Evolutionary conservation across 768 basidiomycete species (phyloP), one percentile per base, ranked within the genome.

Genomic region (Leccinum imitatum): DNA sequence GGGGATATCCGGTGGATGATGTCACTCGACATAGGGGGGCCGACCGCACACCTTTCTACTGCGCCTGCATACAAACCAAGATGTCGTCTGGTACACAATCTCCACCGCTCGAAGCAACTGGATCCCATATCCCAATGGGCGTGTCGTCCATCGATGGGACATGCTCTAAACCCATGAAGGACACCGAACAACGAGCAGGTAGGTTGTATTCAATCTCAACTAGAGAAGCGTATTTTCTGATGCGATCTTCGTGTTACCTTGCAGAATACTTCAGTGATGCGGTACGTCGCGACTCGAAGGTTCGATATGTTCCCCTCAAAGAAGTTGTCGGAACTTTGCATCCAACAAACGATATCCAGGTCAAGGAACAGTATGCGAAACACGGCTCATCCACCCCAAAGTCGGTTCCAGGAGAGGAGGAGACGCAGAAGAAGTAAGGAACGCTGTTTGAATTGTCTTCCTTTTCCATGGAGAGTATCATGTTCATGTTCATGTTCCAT

Each of bases 81-180:
- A 69, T 67, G 67, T 31, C 69, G 19, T 66, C 70, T 57, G 83
- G 83, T 33, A 82, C 83, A 2, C 77, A 84, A 39, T 84, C 84
- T n/a, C 83, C 82, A 8, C 82, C 83, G 21, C 79, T 83, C 50
- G 81, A 81, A 67, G 77, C 77, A 14, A 80, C 80, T 1, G 79
- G 73, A 41, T 75, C 78, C n/a, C 73, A 80, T 25, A 61, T 75
- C 53, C 79, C 81, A 6, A 78, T 83, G 80, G 80, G 82, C 21
- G 77, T 77, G 11, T 78, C 80, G 14, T 81, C 77, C 53, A 80
- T 82, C 7, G 64, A 76, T 33, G 70, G 74, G 64, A 59, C 67
- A 50, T 61, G 78, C 68, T 57, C 75, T 63, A 71, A 62, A 67
- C 76, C 57, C 59, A 73, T 57, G 73, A 73, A 44, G 73, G 82